Base-by-base conservation (phyloP, 768 basidiomycete genomes). In the Polyporus arcularius region DNA sequence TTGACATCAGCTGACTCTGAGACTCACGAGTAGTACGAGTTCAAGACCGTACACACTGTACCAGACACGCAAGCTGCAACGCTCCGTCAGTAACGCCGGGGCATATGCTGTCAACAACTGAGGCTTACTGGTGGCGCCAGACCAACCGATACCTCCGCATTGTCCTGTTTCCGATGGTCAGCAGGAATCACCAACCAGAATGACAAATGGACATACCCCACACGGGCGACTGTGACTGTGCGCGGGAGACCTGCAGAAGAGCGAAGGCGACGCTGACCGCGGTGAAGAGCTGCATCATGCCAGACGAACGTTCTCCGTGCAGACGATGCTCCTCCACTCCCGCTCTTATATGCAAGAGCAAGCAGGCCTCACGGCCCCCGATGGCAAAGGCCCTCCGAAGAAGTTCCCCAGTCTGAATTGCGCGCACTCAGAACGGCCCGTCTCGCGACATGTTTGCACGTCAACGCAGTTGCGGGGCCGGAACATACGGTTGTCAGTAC, bases 121-220 rank as follows among this genome's bases (percentile, higher is more conserved):
- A 18, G 4, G 38, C 65, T n/a, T 48, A 68, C 67, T 58, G 11
- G 60, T 62, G 3, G 60, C 48, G n/a, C 67, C 67, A n/a, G 41
- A 58, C 67, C 67, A 68, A 4, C 65, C 67, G 15, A 63, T 60
- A 42, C 67, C 67, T 26, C 67, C 67, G 48, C 67, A 68, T 35
- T 68, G 67, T 8, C 58, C 67, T 68, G 40, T 8, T 1, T 18
- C 9, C 9, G 26, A 28, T 15, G 10, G 40, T 46, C 14, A 59
- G 54, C 4, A 39, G 1, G 4, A 39, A 10, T 4, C 12, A n/a
- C 31, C 14, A 18, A 12, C 12, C 21, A 46, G 18, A 35, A 31
- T 15, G 14, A 3, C 18, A 14, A 14, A 3, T 6, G 15, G 15
- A 49, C 64, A 15, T 42, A 68, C 67, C 67, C 67, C 67, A 68